Percentiles rank a stretch among this genome's conserved stretches.
Evolutionary conservation across 805 yeast species (phyloP).

Genomic region (Torulaspora microellipsoides): DNA sequence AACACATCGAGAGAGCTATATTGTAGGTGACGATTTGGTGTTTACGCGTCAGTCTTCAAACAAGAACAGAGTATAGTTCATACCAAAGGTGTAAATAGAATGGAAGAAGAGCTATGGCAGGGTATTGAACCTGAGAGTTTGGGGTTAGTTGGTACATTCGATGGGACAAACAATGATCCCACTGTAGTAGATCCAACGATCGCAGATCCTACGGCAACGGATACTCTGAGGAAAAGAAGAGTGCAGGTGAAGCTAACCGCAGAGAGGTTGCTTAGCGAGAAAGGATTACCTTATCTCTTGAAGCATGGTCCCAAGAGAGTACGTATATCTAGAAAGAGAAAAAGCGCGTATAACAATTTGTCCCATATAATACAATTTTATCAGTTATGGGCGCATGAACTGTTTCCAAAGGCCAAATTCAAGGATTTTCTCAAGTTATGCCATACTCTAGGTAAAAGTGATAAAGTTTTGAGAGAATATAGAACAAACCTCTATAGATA

Average conservation of each 20-base stretch:
- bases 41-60: too few relatives aligned
- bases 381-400: conserved; percentile 70
- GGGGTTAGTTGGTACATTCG: too few relatives aligned
- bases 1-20: too few relatives aligned
- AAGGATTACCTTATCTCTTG: conserved; percentile 56
- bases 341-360: conserved; percentile 26
- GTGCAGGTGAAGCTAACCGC: conserved; percentile 47
- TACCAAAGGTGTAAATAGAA: neutral
- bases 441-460: conserved; percentile 43
- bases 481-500: conserved; percentile 38
- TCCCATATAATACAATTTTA: conserved; percentile 46
- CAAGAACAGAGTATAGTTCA: too few relatives aligned
- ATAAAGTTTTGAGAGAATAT: conserved; percentile 40
- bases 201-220: conserved; percentile 29
- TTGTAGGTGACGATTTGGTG: too few relatives aligned
- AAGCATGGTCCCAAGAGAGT: conserved; percentile 33
- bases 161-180: neutral
- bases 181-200: conserved; percentile 17
- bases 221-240: conserved; percentile 19
- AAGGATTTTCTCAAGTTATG: conserved; percentile 58
- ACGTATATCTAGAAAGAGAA: conserved; percentile 32
- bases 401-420: conserved; percentile 78
- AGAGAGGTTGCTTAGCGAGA: conserved; percentile 44
- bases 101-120: conserved; percentile 2
- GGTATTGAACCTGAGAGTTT: neutral